Conservation (phyloP, 345 rosid genomes). For the Hibiscus tridactylites region DNA sequence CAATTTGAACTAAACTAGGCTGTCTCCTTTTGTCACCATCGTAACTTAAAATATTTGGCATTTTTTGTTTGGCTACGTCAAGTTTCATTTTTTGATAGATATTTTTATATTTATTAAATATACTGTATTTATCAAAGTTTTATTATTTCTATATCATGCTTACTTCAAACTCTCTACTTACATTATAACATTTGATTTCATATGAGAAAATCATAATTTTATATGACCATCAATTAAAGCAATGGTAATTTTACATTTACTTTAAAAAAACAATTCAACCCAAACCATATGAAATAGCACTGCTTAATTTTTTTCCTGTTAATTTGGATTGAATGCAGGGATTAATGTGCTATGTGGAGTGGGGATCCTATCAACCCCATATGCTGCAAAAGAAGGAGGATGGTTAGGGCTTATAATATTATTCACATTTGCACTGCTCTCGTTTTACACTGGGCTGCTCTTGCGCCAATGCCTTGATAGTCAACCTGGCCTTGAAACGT, state of each 20-base stretch:
- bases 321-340: slow-evolving; percentile 34
- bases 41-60: background rate
- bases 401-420: slow-evolving; percentile 73
- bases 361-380: slow-evolving; percentile 86
- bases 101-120: no score
- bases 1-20: background rate
- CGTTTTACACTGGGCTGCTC: slow-evolving; percentile 84
- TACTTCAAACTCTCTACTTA: background rate
- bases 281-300: no score
- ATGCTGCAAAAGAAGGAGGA: slow-evolving; percentile 93
- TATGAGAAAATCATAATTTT: background rate
- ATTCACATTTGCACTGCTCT: slow-evolving; percentile 56
- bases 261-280: no score
- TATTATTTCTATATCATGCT: no score
- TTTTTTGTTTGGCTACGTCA: background rate
- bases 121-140: no score
- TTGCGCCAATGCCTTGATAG: slow-evolving; percentile 81
- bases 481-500: slow-evolving; percentile 76
- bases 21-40: background rate
- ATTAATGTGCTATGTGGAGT: slow-evolving; percentile 95
- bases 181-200: background rate
- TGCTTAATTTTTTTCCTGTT: background rate
- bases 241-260: no score
- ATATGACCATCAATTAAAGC: background rate
- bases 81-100: background rate